phyloP scores from a whole-genome alignment of 1,284 basidiomycete species.

The Austroboletus olivaceoglutinosus region DNA sequence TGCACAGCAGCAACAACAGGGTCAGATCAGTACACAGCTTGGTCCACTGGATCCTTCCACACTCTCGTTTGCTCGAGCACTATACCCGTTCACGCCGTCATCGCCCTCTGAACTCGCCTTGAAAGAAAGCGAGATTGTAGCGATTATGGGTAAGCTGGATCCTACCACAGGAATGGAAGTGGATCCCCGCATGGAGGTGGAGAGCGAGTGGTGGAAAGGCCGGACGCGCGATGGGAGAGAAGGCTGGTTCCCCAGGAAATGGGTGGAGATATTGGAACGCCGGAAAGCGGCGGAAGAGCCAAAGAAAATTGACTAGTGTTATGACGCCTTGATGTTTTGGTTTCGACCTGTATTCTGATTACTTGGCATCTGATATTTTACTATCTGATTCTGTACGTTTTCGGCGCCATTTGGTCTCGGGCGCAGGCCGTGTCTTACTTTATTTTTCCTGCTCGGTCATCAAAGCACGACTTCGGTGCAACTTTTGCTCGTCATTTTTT shows the following conservation, averaged over 20 bases:
- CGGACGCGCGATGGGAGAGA: conserved; percentile 88
- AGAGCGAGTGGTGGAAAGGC: too few species aligned
- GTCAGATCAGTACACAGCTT: conserved; percentile 36
- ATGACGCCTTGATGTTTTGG: background rate
- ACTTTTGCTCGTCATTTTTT: too few species aligned
- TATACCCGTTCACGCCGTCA: conserved; percentile 71
- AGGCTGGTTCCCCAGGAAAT: conserved; percentile 96
- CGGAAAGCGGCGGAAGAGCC: conserved; percentile 31
- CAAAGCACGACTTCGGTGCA: too few species aligned
- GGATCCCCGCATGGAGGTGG: conserved; percentile 52
- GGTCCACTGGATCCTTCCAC: conserved; percentile 69
- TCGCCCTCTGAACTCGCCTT: conserved; percentile 80
- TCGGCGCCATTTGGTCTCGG: too few species aligned
- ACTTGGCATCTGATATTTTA: background rate
- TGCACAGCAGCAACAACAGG: conserved; percentile 22
- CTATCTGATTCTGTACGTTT: too few species aligned
- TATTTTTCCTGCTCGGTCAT: too few species aligned
- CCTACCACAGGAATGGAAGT: conserved; percentile 66
- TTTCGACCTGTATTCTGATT: conserved; percentile 1
- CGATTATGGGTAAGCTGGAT: conserved; percentile 81
- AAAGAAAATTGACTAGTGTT: conserved; percentile 43
- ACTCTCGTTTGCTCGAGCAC: conserved; percentile 15
- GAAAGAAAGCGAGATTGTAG: too few species aligned
- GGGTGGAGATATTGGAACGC: conserved; percentile 73
- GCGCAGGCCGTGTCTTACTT: too few species aligned